Base-by-base conservation (phyloP, 2,329 filamentous ascomycete species). In the Arthrobotrys sphaeroides region DNA sequence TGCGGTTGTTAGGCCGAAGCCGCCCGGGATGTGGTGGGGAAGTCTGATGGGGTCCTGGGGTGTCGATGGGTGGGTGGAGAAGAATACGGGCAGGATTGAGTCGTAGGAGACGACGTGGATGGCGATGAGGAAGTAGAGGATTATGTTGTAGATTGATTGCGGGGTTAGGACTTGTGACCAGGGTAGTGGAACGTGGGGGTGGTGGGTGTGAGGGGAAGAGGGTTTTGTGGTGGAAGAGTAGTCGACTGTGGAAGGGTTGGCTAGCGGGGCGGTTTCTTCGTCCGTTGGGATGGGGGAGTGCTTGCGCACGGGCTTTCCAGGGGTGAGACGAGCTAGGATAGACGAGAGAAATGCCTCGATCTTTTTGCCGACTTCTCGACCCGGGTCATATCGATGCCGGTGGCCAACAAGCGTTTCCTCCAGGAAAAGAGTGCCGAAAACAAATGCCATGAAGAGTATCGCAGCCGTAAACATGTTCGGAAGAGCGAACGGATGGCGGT, bases 101-200 rank as follows among this genome's bases (percentile, higher is more conserved):
- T 98, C 94, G 80, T 90, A 97, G 0, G 92, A 90, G 40, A 96
- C 89, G 0, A 89, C 90, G 82, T 97, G 93, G 55, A 96, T 86
- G 0, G 93, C 91, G 16, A 98, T 85, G 57, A 95, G 85, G 0
- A 90, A 90, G 82, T 98, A 97, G 0, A 90, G 87, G 1, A 92
- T 77, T 0, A 98, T 85, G 78, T 94, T 91, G 66, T 95, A 85
- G 31, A 87, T 85, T 0, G 92, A 91, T 82, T 96, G 92, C 0
- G 85, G 85, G 0, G 89, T 90, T 78, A 96, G 90, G 5, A 95
- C 89, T 75, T 93, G 88, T 9, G 81, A 82, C 81, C 90, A 86
- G 6, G 83, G 42, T n/a, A 55, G 70, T 3, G 70, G 45, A 5
- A 38, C 53, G 18, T 53, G 40, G 4, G 61, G 69, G n/a, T 68